phyloP scores from a whole-genome alignment of 169 alveolate species.

The Eimeria acervulina region DNA sequence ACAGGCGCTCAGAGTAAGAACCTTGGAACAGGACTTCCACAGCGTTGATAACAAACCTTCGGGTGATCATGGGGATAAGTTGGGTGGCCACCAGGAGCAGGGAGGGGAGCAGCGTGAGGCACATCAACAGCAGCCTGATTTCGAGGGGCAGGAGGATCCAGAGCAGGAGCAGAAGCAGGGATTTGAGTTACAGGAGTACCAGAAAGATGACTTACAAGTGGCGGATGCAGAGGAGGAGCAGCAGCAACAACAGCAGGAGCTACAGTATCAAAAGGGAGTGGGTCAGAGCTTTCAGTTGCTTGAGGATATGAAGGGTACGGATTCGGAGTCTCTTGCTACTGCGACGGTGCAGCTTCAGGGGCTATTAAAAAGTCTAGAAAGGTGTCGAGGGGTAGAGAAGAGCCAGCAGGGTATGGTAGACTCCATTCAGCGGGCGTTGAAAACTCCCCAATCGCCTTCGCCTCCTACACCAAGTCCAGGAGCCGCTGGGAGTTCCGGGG shows the following conservation, averaged over 20 bases:
- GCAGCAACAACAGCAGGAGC: constrained; percentile 12
- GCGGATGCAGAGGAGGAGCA: not conserved
- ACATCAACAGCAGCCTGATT: not conserved
- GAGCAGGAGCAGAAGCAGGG: constrained; percentile 29
- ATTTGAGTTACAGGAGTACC: not conserved
- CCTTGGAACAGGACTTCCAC: not conserved
- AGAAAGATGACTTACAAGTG: not conserved
- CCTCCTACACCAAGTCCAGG: not conserved
- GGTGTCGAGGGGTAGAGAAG: constrained; percentile 12
- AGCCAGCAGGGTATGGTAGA: constrained; percentile 21
- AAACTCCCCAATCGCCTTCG: not conserved
- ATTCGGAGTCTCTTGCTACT: not conserved
- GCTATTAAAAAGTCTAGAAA: constrained; percentile 1
- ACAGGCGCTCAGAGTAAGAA: not conserved
- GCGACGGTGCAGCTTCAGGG: not conserved
- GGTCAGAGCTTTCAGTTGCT: not conserved
- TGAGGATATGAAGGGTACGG: not conserved
- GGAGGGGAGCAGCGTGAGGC: not conserved
- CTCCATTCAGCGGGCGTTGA: constrained; percentile 11
- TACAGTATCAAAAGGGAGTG: not conserved
- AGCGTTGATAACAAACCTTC: not conserved
- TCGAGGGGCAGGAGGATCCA: not conserved
- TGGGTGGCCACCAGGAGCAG: not conserved
- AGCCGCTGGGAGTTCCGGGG: constrained; percentile 1
- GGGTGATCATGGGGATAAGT: not conserved